Base-by-base conservation (phyloP, 352 stramenopile genomes). In the Pythium aphanidermatum region DNA sequence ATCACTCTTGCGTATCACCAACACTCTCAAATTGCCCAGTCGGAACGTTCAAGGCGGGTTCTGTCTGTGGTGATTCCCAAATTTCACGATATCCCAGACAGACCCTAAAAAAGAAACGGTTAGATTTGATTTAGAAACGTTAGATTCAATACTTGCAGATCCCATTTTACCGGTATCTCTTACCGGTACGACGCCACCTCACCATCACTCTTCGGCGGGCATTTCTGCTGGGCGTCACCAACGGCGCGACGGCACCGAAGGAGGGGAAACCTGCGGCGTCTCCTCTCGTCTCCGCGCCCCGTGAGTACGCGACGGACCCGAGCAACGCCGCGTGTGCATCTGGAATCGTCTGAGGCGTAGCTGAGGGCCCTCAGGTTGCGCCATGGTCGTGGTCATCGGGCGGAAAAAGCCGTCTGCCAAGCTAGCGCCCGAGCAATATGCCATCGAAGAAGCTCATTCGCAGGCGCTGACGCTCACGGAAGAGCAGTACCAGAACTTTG, bases 401-500 rank as follows among this genome's bases (percentile, higher is more conserved):
- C 49, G 49, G 7, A 16, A 28, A 8, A 38, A 19, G 28, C 27
- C 29, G 5, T n/a, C n/a, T 30, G 27, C 49, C 41, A 46, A 60
- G 45, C 28, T 42, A 25, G 61, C 65, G 20, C 47, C 47, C 6
- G 51, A 56, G 27, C 47, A 42, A 13, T 37, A 48, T 20, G 38
- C 52, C 19, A 62, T 46, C 9, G 32, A 68, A 14, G 56, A 46
- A 6, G 61, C 51, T 19, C 68, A 60, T 13, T 21, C 50, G 16
- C 48, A 74, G 24, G 58, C 60, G 16, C 52, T 76, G n/a, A 26
- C 46, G 5, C 48, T 65, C 17, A 66, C 87, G 23, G 49, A 80
- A 29, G 65, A 77, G 51, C 32, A 71, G 25, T 88, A 86, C 58
- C 65, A 67, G 24, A 70, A 85, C 47, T 79, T 76, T 36, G 77